These are phyloP conservation scores for Pichia exigua DNA, from an alignment of 805 yeast species.

Conservation along the genomic window DNA sequence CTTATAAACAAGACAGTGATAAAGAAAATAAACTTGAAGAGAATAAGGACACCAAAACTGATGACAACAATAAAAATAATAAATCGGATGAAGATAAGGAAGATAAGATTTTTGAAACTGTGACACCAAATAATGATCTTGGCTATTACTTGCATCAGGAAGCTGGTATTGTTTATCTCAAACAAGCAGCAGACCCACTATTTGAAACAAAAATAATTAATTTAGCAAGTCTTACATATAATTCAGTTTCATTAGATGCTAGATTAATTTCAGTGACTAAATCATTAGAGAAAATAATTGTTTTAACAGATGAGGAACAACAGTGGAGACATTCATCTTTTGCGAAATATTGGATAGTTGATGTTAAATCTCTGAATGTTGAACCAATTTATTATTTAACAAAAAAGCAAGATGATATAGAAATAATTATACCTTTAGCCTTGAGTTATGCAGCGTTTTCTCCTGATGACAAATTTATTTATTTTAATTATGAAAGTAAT, in stretches of 20 bases:
- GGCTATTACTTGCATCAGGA: constrained; percentile 31
- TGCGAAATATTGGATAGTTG: constrained; percentile 56
- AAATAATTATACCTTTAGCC: neutral
- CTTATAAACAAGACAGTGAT: neutral
- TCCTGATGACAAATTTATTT: constrained; percentile 46
- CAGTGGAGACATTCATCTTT: constrained; percentile 67
- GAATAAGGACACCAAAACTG: constrained; percentile 14
- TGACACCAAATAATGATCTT: constrained; percentile 29
- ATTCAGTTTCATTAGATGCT: constrained; percentile 33
- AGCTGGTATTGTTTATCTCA: constrained; percentile 13
- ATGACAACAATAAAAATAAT: neutral
- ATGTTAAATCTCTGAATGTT: constrained; percentile 30
- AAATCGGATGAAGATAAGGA: constrained; percentile 15
- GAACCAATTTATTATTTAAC: constrained; percentile 18
- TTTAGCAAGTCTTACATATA: constrained; percentile 31
- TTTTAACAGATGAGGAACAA: constrained; percentile 40
- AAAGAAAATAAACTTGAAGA: neutral
- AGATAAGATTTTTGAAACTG: neutral
- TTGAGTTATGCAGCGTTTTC: constrained; percentile 57
- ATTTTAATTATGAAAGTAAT: constrained; percentile 51
- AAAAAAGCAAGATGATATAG: constrained; percentile 23
- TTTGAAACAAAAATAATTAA: constrained; percentile 28
- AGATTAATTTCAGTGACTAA: constrained; percentile 38
- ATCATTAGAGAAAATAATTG: constrained; percentile 40
- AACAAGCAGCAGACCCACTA: constrained; percentile 23